phyloP scores from a whole-genome alignment of 2,329 filamentous ascomycete genomes.

The Hypoxylon sp. region DNA sequence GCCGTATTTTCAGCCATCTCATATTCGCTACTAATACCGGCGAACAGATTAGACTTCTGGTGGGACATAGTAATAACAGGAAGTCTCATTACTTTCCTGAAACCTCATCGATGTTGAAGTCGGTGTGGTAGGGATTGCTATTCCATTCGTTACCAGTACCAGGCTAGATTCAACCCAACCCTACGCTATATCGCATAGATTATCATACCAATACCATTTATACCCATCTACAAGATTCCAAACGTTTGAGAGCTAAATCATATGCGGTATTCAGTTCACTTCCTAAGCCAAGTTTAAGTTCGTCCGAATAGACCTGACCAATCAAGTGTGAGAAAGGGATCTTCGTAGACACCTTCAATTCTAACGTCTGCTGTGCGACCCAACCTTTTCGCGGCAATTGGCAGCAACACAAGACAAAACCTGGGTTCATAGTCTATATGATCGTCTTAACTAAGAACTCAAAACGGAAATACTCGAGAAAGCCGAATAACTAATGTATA shows the following conservation, averaged over 20 bases:
- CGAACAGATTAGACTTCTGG: neutral
- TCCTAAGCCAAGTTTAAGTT: neutral
- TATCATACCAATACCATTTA: conserved; percentile 1
- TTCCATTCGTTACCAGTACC: conserved; percentile 4
- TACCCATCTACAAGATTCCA: neutral
- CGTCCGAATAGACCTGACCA: conserved; percentile 1
- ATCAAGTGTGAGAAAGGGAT: conserved; percentile 1
- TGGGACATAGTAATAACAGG: conserved; percentile 1
- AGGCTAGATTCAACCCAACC: conserved; percentile 18
- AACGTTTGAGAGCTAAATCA: conserved; percentile 1
- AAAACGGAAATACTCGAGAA: neutral
- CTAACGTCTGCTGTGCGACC: conserved; percentile 24
- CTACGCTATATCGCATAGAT: neutral
- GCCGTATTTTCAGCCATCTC: conserved; percentile 18
- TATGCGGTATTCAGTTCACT: neutral
- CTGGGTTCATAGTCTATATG: conserved; percentile 23
- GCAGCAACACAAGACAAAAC: conserved; percentile 13
- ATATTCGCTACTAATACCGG: neutral
- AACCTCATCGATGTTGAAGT: neutral
- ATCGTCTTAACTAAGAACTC: conserved; percentile 15
- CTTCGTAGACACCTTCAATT: conserved; percentile 12
- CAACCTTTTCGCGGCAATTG: conserved; percentile 9
- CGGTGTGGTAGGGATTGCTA: neutral
- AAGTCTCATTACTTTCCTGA: neutral
- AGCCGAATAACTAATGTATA: neutral